Evolutionary conservation across 495 filamentous ascomycete species (phyloP).

Genomic region (Hypoxylon fuscum): DNA sequence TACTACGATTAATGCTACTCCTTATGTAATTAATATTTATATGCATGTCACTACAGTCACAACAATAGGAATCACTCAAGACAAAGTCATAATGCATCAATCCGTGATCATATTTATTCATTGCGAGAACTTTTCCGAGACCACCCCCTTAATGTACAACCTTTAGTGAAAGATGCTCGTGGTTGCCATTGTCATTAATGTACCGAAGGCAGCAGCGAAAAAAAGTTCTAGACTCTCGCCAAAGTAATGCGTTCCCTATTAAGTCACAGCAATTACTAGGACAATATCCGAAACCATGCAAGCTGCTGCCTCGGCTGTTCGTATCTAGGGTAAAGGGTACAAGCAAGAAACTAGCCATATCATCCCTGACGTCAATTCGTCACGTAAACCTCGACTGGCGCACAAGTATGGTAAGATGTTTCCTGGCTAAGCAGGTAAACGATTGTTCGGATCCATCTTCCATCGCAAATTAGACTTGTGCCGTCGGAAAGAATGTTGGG

Average conservation of each 20-base stretch:
- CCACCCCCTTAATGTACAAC: conserved; percentile 48
- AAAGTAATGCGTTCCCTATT: conserved; percentile 36
- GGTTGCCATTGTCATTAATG: conserved; percentile 35
- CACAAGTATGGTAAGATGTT: conserved; percentile 33
- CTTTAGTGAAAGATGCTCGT: conserved; percentile 45
- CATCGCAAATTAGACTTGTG: conserved; percentile 24
- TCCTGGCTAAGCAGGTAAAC: conserved; percentile 31
- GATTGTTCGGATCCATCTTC: conserved; percentile 28
- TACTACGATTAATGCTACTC: no score
- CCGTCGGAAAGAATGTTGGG: conserved; percentile 26
- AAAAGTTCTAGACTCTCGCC: conserved; percentile 23
- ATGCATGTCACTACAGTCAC: no score
- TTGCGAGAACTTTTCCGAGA: conserved; percentile 47
- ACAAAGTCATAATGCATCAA: conserved; percentile 13
- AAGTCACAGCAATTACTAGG: conserved; percentile 21
- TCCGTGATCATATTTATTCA: conserved; percentile 46
- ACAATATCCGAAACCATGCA: conserved; percentile 34
- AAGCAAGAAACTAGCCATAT: conserved; percentile 34
- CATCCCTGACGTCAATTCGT: conserved; percentile 24
- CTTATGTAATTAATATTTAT: no score
- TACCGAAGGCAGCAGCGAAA: conserved; percentile 33
- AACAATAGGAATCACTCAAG: no score
- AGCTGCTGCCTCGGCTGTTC: conserved; percentile 33
- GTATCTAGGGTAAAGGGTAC: conserved; percentile 45
- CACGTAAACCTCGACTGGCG: conserved; percentile 28